Base-by-base conservation (phyloP, 441 rosid species). In the Melastoma candidum region DNA sequence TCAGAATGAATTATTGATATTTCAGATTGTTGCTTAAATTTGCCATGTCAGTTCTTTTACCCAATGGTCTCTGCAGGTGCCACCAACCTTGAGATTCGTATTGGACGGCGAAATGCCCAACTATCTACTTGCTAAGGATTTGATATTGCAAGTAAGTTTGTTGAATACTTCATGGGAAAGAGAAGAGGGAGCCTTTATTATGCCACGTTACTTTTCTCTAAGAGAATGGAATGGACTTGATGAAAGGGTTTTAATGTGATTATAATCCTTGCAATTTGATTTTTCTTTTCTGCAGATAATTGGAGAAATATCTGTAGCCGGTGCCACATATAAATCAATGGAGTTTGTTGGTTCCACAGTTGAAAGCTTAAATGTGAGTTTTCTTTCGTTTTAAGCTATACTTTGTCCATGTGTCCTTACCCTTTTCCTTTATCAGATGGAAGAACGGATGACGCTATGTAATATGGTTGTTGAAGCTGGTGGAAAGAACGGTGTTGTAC, bases 401-500 rank as follows among this genome's bases (percentile, higher is more conserved):
- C 24, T 11, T 8, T 52, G 24, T 43, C 56, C 17, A 43, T 8
- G 36, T 14, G 14, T 52, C 46, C 46, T 1, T 52, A 4, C 46
- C 5, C 13, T 12, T 52, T 27, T 24, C n/a, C 32, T 43, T 24
- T 52, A 45, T 52, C 56, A 93, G 98, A 93, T 93, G 95, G 97
- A 93, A 84, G 98, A 93, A 60, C 79, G 96, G 52, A 92, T 93
- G 96, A 88, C 97, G 9, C 57, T 92, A 12, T 92, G 98, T 79
- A 88, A 86, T 74, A 92, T 92, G 98, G 98, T 86, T 53, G 71
- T 93, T 46, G 98, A 93, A 80, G 98, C 97, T 63, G 97, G 98
- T 64, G 98, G 95, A 43, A 93, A 88, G 78, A 92, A 92, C 55
- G 97, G 98, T 53, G 86, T 92, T 58, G 77, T 92, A 59, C 95